A percentile compares a stretch with the other conserved stretches of the same genome.
Conservation (phyloP, 768 basidiomycete genomes). For the Suillus cothurnatus region DNA sequence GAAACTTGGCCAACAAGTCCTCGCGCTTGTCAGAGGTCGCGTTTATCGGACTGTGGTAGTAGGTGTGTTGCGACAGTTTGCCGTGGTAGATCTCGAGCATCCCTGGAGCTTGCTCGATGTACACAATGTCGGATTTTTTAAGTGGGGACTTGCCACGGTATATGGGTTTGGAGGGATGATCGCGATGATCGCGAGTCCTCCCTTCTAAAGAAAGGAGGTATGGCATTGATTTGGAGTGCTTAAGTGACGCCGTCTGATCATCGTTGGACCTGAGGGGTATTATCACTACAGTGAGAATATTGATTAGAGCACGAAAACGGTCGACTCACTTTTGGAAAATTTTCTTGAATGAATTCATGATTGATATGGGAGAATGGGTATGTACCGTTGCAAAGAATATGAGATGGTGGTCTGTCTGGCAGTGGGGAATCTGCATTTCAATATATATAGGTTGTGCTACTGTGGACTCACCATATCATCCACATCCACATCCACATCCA, state of each 20-base stretch:
- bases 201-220: slow-evolving; percentile 6
- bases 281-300: not conserved
- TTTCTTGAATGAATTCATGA: not conserved
- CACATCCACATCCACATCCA: not conserved
- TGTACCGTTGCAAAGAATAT: not conserved
- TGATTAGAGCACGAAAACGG: not conserved
- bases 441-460: not conserved
- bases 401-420: not conserved
- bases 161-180: slow-evolving; percentile 6
- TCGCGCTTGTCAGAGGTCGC: not conserved
- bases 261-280: slow-evolving; percentile 4
- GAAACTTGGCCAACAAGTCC: slow-evolving; percentile 14
- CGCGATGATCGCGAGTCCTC: not conserved
- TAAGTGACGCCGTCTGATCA: slow-evolving; percentile 7
- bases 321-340: slow-evolving; percentile 13
- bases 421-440: too few relatives aligned
- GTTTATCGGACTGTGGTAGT: not conserved
- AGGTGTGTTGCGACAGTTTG: not conserved
- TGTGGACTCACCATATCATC: not conserved
- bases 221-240: slow-evolving; percentile 19
- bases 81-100: slow-evolving; percentile 3
- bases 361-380: not conserved
- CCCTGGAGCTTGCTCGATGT: slow-evolving; percentile 10
- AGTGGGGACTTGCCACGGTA: slow-evolving; percentile 18
- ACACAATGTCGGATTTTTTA: slow-evolving; percentile 11